Evolutionary conservation across 1,284 basidiomycete species (phyloP), one percentile per base, ranked within the genome.

Genomic region (Irpex lacteus): DNA sequence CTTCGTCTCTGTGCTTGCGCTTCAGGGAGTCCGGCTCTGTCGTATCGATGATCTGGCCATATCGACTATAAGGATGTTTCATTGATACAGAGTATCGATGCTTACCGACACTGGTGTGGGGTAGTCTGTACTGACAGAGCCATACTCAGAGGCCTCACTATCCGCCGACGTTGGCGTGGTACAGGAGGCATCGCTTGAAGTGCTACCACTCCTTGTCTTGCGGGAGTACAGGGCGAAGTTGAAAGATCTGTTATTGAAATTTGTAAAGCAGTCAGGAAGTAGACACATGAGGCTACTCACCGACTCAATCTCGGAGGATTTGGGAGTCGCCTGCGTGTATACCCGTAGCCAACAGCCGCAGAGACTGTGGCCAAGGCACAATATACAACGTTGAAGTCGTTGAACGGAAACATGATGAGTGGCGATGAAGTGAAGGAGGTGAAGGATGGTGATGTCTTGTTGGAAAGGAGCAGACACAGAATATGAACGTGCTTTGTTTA

Each of bases 311-410:
- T 61, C 11, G 62, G 58, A 56, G 50, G 61, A 37, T 64, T 66
- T 53, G 64, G 64, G 49, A 67, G 66, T 21, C 64, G 65, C 58
- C 68, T 61, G 56, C 65, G 67, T 38, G 72, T 67, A 60, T 71
- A 67, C 55, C 68, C 66, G 64, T 74, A 74, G 36, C 72, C 73
- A 32, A 73, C 70, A 21, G 72, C 72, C 19, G 72, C 72, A 21
- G 73, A 72, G 59, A 74, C 60, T 21, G 72, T 75, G 15, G 73
- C 73, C 36, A 74, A 63, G 19, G 73, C 72, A 64, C 72, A 71
- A 60, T 68, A 70, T 8, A 72, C 70, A 61, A 72, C 40, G 62
- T 73, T 73, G 65, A 72, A 70, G 64, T 75, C 72, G 65, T 69
- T 72, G 60, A 74, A 61, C n/a, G 68, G 71, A 47, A 74, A 72